A percentile compares a stretch with the other conserved stretches of the same genome.
These are phyloP conservation scores for Sugiyamaella novakii DNA, from an alignment of 1,139 yeast species.

Conservation along the genomic window DNA sequence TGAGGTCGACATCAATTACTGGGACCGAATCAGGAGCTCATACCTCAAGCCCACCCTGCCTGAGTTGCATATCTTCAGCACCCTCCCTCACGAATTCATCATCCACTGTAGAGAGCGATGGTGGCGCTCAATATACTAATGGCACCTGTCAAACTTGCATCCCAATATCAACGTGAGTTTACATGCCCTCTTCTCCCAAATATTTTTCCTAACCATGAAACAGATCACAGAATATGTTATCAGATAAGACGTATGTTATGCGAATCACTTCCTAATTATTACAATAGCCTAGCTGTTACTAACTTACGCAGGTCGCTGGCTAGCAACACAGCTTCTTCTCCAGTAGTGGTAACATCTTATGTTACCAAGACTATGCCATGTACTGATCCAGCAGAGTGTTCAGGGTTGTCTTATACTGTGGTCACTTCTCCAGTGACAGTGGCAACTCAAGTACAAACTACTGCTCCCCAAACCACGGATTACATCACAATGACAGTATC, in stretches of 20 bases:
- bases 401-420: constrained; percentile 12
- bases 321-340: too few relatives aligned
- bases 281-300: background rate
- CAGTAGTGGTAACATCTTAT: background rate
- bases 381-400: constrained; percentile 20
- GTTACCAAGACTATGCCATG: constrained; percentile 18
- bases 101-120: too few relatives aligned
- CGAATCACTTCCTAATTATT: background rate
- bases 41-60: too few relatives aligned
- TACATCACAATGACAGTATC: constrained; percentile 17
- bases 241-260: too few relatives aligned
- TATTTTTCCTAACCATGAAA: too few relatives aligned
- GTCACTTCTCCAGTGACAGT: background rate
- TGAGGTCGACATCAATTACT: background rate
- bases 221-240: too few relatives aligned
- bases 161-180: background rate
- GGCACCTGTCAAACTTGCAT: too few relatives aligned
- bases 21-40: background rate
- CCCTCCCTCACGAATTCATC: too few relatives aligned
- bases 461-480: background rate
- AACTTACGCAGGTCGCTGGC: too few relatives aligned
- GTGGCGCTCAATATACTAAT: too few relatives aligned
- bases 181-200: too few relatives aligned
- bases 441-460: background rate
- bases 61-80: too few relatives aligned